phyloP scores from a whole-genome alignment of 108 stramenopile genomes.

The Nitzschia sp. region DNA sequence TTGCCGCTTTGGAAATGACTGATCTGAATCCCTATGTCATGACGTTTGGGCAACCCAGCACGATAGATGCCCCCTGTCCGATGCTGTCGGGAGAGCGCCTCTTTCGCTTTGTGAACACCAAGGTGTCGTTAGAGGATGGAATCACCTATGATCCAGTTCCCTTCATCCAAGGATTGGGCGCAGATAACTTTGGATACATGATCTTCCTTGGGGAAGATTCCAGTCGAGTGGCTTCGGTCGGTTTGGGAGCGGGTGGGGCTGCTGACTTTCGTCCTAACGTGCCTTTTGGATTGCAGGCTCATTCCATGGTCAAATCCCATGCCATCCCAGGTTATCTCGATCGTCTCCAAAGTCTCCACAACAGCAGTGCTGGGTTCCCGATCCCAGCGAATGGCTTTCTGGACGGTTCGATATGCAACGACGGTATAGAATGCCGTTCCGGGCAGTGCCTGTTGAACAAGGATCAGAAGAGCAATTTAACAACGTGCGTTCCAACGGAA shows the following conservation, averaged over 20 bases:
- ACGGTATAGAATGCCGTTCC: not conserved
- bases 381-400: not conserved
- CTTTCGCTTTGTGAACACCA: slow-evolving; percentile 34
- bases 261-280: slow-evolving; percentile 25
- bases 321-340: slow-evolving; percentile 38
- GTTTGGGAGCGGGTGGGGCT: slow-evolving; percentile 13
- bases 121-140: slow-evolving; percentile 10
- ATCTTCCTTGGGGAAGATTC: slow-evolving; percentile 29
- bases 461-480: not conserved
- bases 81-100: slow-evolving; percentile 22
- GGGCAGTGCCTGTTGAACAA: not conserved
- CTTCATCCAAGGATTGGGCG: slow-evolving; percentile 32
- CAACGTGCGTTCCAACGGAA: not conserved
- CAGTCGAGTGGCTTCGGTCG: slow-evolving; percentile 35
- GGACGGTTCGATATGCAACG: not conserved
- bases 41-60: slow-evolving; percentile 43
- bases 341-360: slow-evolving; percentile 8
- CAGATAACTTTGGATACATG: slow-evolving; percentile 37
- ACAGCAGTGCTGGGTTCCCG: not conserved
- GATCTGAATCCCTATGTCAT: slow-evolving; percentile 44
- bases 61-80: slow-evolving; percentile 30
- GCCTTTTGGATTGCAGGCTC: slow-evolving; percentile 28
- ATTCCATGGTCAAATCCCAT: slow-evolving; percentile 19
- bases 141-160: slow-evolving; percentile 44
- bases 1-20: slow-evolving; percentile 35